Percentiles rank a stretch among this genome's conserved stretches.
phyloP scores from a whole-genome alignment of 768 basidiomycete species.

The Dictyophora rubrovolvata region DNA sequence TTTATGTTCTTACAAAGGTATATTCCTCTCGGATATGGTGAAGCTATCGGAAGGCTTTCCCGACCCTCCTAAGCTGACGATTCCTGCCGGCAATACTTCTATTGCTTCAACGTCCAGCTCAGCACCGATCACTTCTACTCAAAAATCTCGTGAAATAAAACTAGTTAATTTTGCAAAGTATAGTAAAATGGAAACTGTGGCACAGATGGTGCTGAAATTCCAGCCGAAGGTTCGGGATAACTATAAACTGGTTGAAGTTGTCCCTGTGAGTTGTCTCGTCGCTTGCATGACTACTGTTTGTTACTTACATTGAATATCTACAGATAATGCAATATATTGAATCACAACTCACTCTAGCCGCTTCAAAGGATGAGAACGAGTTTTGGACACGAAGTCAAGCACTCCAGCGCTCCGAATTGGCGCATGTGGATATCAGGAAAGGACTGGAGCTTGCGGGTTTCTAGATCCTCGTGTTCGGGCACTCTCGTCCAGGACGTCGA shows the following conservation, averaged over 20 bases:
- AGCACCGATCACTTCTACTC: background rate
- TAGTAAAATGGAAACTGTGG: constrained; percentile 45
- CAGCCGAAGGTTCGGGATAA: constrained; percentile 28
- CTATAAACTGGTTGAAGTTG: constrained; percentile 4
- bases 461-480: constrained; percentile 19
- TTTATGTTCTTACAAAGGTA: constrained; percentile 1
- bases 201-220: constrained; percentile 45
- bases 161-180: constrained; percentile 45
- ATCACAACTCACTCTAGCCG: constrained; percentile 31
- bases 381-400: constrained; percentile 54
- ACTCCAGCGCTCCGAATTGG: constrained; percentile 46
- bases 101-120: background rate
- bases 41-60: constrained; percentile 1
- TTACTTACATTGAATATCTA: background rate
- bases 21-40: constrained; percentile 8
- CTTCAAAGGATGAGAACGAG: constrained; percentile 35
- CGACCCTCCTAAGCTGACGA: background rate
- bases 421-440: constrained; percentile 54
- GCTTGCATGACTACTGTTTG: background rate
- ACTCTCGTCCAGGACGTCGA: background rate
- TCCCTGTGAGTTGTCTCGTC: background rate
- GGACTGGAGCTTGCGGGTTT: constrained; percentile 64
- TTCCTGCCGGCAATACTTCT: background rate
- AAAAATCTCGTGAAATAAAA: background rate
- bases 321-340: constrained; percentile 38